Evolutionary conservation across 2,329 filamentous ascomycete genomes (phyloP).

Genomic region (Cladosporium colombiae): DNA sequence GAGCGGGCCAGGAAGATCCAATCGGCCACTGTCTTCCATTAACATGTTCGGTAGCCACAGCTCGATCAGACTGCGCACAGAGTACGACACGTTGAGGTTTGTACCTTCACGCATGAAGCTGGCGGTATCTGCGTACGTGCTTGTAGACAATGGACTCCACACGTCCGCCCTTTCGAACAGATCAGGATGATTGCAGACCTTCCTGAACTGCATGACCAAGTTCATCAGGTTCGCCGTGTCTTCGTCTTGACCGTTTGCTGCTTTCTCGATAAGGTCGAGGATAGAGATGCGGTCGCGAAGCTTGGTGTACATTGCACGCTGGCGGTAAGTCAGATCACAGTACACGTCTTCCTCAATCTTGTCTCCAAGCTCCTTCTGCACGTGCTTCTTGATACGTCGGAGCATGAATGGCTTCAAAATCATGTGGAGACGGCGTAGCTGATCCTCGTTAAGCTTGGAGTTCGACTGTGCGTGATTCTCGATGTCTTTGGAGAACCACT

Average conservation of each 20-base stretch:
- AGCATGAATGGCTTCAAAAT: conserved; percentile 99
- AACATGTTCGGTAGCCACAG: conserved; percentile 79
- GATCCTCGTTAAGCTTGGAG: conserved; percentile 98
- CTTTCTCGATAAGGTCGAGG: conserved; percentile 97
- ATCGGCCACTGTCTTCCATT: conserved; percentile 76
- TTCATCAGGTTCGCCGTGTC: conserved; percentile 98
- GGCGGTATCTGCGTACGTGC: conserved; percentile 90
- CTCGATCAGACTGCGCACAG: conserved; percentile 80
- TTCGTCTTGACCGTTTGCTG: conserved; percentile 87
- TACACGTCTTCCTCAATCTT: conserved; percentile 97
- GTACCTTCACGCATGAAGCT: conserved; percentile 90
- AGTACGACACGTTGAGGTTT: conserved; percentile 80
- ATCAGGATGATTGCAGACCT: conserved; percentile 98
- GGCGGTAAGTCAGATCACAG: conserved; percentile 94
- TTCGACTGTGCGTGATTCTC: conserved; percentile 98
- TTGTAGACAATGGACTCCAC: conserved; percentile 77
- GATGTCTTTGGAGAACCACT: conserved; percentile 94
- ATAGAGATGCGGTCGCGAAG: conserved; percentile 97
- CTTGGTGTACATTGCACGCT: conserved; percentile 89
- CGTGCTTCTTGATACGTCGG: conserved; percentile 98
- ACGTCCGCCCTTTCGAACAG: conserved; percentile 94
- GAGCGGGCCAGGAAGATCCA: conserved; percentile 70
- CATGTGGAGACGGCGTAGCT: conserved; percentile 95
- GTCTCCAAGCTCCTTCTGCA: conserved; percentile 97
- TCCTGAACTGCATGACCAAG: conserved; percentile 98